phyloP scores from a whole-genome alignment of 2,329 filamentous ascomycete genomes.

The Beauveria caledonica region DNA sequence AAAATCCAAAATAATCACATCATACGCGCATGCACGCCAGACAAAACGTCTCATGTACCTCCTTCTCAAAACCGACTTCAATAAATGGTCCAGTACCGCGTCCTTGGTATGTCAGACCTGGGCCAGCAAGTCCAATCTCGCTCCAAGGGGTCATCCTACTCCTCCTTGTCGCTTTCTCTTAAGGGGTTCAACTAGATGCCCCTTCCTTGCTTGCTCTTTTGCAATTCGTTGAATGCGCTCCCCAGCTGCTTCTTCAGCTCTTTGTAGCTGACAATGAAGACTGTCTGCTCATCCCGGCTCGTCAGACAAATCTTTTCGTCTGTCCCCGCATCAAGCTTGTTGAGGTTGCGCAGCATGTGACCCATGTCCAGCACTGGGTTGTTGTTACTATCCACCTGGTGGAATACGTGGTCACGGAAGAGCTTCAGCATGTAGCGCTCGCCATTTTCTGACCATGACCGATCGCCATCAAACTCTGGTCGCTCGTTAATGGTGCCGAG shows the following conservation, averaged over 20 bases:
- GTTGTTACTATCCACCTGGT: constrained; percentile 81
- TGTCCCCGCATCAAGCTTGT: constrained; percentile 83
- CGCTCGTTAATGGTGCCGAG: constrained; percentile 84
- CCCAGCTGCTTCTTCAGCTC: constrained; percentile 66
- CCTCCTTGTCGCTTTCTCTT: background rate
- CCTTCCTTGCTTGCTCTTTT: constrained; percentile 35
- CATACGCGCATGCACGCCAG: background rate
- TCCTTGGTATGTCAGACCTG: background rate
- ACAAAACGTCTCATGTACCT: background rate
- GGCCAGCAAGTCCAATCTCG: constrained; percentile 12
- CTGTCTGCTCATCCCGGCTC: constrained; percentile 83
- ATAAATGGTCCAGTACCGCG: constrained; percentile 5
- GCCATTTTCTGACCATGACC: constrained; percentile 82
- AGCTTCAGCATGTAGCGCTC: constrained; percentile 89
- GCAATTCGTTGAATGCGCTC: constrained; percentile 50
- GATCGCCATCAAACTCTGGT: constrained; percentile 71
- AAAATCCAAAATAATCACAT: background rate
- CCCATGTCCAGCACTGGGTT: constrained; percentile 78
- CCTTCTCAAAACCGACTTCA: background rate
- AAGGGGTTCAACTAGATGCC: constrained; percentile 24
- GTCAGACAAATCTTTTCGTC: constrained; percentile 81
- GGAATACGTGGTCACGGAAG: constrained; percentile 95
- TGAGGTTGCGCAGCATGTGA: constrained; percentile 78
- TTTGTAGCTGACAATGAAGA: constrained; percentile 82
- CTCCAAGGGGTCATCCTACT: background rate